Base-by-base conservation (phyloP, 495 filamentous ascomycete species). In the Aspergillus asperescens region DNA sequence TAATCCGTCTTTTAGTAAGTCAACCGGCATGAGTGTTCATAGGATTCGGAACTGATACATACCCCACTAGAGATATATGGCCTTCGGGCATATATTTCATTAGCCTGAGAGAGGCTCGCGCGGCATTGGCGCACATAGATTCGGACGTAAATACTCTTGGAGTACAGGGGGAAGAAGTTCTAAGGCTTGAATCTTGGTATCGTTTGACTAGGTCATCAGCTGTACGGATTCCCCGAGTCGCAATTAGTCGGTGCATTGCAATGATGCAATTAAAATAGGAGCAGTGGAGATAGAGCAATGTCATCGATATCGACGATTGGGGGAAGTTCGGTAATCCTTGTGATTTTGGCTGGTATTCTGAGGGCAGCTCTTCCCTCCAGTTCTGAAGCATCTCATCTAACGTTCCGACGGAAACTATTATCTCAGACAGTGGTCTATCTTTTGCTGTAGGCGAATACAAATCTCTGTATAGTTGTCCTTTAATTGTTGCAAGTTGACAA, bases 211-310 rank as follows among this genome's bases (percentile, higher is more conserved):
- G 25, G 23, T 58, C 52, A 19, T 50, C 34, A 1, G 28, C 44
- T 1, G 38, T 52, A 2, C 34, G 19, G 3, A 60, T 18, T 15
- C 43, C 55, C 6, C 45, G 42, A 7, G 16, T 38, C 18, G 44
- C 55, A 13, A 57, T 41, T 2, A 57, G 25, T 7, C 48, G 55
- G 23, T 61, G 59, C 13, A 61, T 55, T 15, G 59, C 55, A 15
- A 61, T 61, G n/a, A 61, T 42, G 41, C 59, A 61, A 20, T 61
- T 43, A 20, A 58, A 58, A 20, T 61, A 61, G 2, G 55, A 55
- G 24, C 53, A 58, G 29, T 61, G 55, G 0, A 55, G 43, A 19
- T 48, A 49, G 5, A 61, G 43, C 5, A 61, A 39, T 1, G 47
- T 45, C 9, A 44, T 34, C 0, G 48, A 53, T 19, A 53, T 35